phyloP scores from a whole-genome alignment of 257 asterid genomes.

The Anisodus acutangulus region DNA sequence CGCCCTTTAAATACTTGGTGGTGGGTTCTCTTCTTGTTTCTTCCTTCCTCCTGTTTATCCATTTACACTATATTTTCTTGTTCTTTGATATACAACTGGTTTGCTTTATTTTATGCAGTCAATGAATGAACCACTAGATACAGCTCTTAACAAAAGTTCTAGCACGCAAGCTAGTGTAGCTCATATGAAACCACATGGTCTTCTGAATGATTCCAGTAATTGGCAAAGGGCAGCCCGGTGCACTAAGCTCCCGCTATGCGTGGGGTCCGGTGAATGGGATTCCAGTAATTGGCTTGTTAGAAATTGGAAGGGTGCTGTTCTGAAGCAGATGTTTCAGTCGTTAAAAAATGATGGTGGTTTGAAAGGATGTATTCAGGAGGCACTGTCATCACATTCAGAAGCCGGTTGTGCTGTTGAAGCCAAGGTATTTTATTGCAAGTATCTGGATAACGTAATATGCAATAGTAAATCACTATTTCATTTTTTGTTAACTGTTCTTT shows the following conservation, averaged over 20 bases:
- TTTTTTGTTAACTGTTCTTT: constrained; percentile 5
- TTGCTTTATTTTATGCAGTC: constrained; percentile 44
- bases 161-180: constrained; percentile 37
- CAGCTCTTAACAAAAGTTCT: constrained; percentile 34
- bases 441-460: constrained; percentile 22
- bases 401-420: constrained; percentile 47
- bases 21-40: constrained; percentile 5
- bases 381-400: constrained; percentile 50
- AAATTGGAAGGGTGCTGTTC: constrained; percentile 55
- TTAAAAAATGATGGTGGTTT: constrained; percentile 57
- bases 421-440: constrained; percentile 49
- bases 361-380: constrained; percentile 53
- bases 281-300: constrained; percentile 43
- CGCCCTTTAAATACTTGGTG: background rate
- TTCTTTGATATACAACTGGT: background rate
- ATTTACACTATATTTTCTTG: background rate
- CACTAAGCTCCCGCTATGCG: no score
- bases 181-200: constrained; percentile 39
- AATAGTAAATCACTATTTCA: background rate
- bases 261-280: background rate
- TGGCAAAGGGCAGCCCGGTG: no score
- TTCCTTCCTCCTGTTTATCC: background rate
- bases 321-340: constrained; percentile 62
- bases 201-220: constrained; percentile 30
- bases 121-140: constrained; percentile 38